These are phyloP conservation scores for Ophiosphaerella korrae DNA, from an alignment of 2,329 filamentous ascomycete genomes.

Conservation along the genomic window DNA sequence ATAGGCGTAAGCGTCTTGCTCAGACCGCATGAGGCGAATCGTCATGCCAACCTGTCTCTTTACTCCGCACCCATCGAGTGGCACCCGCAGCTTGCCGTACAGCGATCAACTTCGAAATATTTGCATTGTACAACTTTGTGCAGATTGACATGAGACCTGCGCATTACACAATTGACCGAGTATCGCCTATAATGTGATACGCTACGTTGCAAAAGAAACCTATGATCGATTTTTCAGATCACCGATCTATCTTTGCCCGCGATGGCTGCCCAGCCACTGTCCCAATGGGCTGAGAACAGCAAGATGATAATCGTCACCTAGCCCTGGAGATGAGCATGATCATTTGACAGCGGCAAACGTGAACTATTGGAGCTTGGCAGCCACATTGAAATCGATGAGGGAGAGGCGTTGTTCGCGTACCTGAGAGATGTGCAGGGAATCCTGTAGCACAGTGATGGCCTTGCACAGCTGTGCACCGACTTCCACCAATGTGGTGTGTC, in stretches of 20 bases:
- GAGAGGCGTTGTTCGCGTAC: background rate
- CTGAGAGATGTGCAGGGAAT: background rate
- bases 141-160: too few relatives aligned
- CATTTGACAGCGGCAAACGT: slow-evolving; percentile 2
- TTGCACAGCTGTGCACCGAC: too few relatives aligned
- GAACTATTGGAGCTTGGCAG: background rate
- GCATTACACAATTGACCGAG: too few relatives aligned
- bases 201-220: too few relatives aligned
- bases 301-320: background rate
- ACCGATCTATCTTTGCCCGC: background rate
- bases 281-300: too few relatives aligned
- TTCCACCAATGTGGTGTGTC: too few relatives aligned
- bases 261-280: background rate
- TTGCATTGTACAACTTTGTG: too few relatives aligned
- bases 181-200: too few relatives aligned
- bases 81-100: background rate
- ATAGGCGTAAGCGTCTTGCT: slow-evolving; percentile 5
- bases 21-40: slow-evolving; percentile 12
- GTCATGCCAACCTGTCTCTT: background rate
- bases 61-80: background rate
- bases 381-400: background rate
- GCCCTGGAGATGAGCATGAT: background rate
- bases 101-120: too few relatives aligned
- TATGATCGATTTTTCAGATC: background rate
- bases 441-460: too few relatives aligned